These are phyloP conservation scores for Ophiostoma pallidulum DNA, from an alignment of 2,329 filamentous ascomycete genomes.

Conservation along the genomic window DNA sequence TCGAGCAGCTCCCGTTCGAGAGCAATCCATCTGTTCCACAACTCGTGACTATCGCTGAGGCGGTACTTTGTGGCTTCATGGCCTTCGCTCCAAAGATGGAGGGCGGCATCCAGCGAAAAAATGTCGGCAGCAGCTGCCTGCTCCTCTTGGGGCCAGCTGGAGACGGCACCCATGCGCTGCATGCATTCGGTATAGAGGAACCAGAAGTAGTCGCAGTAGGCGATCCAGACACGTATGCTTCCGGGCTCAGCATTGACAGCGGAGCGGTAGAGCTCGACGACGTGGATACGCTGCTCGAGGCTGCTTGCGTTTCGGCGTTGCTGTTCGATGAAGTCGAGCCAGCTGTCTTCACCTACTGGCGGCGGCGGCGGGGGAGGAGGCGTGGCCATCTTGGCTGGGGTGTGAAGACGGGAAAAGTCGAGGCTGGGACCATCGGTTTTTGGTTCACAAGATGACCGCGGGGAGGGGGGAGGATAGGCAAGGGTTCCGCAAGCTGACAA, in stretches of 20 bases:
- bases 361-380: slow-evolving; percentile 16
- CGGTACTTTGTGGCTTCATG: slow-evolving; percentile 64
- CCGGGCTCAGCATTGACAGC: slow-evolving; percentile 63
- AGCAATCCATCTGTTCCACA: slow-evolving; percentile 73
- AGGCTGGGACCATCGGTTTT: slow-evolving; percentile 13
- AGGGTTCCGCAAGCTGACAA: too few species aligned
- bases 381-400: slow-evolving; percentile 17
- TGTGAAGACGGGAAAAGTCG: neutral
- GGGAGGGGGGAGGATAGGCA: neutral
- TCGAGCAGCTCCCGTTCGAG: slow-evolving; percentile 60
- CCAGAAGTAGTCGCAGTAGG: slow-evolving; percentile 72
- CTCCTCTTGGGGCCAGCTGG: slow-evolving; percentile 57
- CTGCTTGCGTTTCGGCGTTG: slow-evolving; percentile 50
- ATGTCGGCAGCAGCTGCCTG: slow-evolving; percentile 58
- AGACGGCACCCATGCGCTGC: slow-evolving; percentile 39
- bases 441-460: neutral
- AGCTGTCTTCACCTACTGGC: slow-evolving; percentile 66
- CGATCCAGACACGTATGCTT: slow-evolving; percentile 64
- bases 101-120: slow-evolving; percentile 57
- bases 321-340: slow-evolving; percentile 69
- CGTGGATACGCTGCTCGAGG: slow-evolving; percentile 56
- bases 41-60: slow-evolving; percentile 63
- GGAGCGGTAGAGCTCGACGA: slow-evolving; percentile 63
- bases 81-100: slow-evolving; percentile 62
- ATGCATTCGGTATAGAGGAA: slow-evolving; percentile 58